Conservation (phyloP, 73 alveolate genomes). For the Breviolum minutum region DNA sequence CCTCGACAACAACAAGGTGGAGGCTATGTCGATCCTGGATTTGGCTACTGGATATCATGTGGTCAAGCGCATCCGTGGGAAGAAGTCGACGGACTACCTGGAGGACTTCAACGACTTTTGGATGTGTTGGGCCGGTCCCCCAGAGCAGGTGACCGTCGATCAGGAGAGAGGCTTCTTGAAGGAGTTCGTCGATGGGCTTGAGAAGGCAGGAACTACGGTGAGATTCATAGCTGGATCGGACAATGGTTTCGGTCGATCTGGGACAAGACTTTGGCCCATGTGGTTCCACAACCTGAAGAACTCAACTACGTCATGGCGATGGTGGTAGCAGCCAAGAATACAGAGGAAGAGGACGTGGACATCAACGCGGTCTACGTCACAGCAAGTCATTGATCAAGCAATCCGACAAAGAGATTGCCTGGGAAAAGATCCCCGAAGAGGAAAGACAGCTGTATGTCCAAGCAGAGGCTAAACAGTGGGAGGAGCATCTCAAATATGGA, state of each 20-base stretch:
- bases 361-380: no score
- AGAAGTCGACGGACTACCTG: not conserved
- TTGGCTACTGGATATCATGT: not conserved
- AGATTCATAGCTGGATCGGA: not conserved
- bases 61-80: not conserved
- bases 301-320: no score
- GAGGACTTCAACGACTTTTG: not conserved
- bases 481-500: not conserved
- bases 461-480: constrained; percentile 56
- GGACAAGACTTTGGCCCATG: constrained; percentile 4
- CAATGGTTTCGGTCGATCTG: not conserved
- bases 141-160: not conserved
- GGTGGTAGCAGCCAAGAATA: no score
- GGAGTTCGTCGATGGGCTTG: not conserved
- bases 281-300: not conserved
- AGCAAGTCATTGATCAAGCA: constrained; percentile 2
- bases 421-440: not conserved
- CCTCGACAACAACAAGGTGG: not conserved
- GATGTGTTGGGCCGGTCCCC: not conserved
- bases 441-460: not conserved
- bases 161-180: constrained; percentile 15
- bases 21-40: not conserved
- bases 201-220: not conserved
- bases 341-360: no score
- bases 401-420: not conserved